These are phyloP conservation scores for Dactylonectria macrodidyma DNA, from an alignment of 2,329 filamentous ascomycete genomes.

Conservation along the genomic window DNA sequence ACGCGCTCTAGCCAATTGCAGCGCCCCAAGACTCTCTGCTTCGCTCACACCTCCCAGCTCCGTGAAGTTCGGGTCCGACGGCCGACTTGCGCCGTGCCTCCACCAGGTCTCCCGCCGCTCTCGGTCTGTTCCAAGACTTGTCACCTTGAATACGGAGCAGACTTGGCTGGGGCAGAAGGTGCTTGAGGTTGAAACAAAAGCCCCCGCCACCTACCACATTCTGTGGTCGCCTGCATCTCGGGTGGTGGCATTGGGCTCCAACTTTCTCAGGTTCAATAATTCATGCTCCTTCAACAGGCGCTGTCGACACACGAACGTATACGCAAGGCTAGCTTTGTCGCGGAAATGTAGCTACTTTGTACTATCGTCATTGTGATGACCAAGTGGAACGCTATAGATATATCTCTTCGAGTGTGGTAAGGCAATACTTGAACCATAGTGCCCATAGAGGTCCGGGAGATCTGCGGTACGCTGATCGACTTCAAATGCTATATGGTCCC, in stretches of 20 bases:
- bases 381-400: too few relatives aligned
- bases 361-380: too few relatives aligned
- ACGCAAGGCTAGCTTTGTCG: neutral
- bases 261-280: neutral
- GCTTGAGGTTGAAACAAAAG: neutral
- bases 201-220: too few relatives aligned
- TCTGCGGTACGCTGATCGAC: too few relatives aligned
- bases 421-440: too few relatives aligned
- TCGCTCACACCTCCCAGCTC: conserved; percentile 25
- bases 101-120: conserved; percentile 15
- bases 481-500: too few relatives aligned
- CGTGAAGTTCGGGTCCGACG: conserved; percentile 10
- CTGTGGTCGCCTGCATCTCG: neutral
- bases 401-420: too few relatives aligned
- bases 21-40: conserved; percentile 32
- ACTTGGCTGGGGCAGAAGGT: neutral
- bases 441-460: too few relatives aligned
- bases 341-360: neutral
- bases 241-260: neutral
- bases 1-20: conserved; percentile 35
- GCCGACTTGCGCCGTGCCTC: conserved; percentile 7
- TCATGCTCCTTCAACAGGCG: neutral
- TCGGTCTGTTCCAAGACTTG: neutral
- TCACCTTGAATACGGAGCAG: neutral
- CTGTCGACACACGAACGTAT: neutral